Conservation (phyloP, 371 early-diverging fungal species). For the Mucor saturninus region DNA sequence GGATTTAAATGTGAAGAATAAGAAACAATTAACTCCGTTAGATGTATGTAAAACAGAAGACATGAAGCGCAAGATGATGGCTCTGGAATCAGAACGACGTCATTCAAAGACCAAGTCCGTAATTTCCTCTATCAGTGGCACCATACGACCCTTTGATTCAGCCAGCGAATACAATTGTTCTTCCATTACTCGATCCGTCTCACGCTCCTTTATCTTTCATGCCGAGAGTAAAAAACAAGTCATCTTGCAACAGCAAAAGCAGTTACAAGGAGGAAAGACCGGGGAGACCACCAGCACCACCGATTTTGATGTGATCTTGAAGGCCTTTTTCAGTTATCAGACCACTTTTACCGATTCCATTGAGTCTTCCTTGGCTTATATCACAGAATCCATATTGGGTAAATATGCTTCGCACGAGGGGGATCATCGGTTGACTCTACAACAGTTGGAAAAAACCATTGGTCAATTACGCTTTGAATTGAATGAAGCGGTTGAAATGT, state of each 20-base stretch:
- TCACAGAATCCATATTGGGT: conserved; percentile 56
- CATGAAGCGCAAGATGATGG: conserved; percentile 15
- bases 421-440: neutral
- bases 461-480: conserved; percentile 55
- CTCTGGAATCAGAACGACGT: conserved; percentile 40
- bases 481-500: conserved; percentile 61
- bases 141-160: conserved; percentile 48
- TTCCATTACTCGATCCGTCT: conserved; percentile 23
- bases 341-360: conserved; percentile 61
- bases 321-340: conserved; percentile 59
- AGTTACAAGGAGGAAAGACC: conserved; percentile 16
- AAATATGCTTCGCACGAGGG: conserved; percentile 7
- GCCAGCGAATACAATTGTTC: conserved; percentile 40
- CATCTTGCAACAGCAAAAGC: conserved; percentile 10
- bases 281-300: conserved; percentile 31
- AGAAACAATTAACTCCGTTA: conserved; percentile 56
- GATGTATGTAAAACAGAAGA: conserved; percentile 54
- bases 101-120: conserved; percentile 23
- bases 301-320: conserved; percentile 60
- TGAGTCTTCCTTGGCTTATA: conserved; percentile 53
- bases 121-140: conserved; percentile 32
- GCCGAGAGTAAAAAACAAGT: conserved; percentile 11
- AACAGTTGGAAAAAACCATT: conserved; percentile 34
- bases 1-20: conserved; percentile 53
- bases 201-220: conserved; percentile 18